Base-by-base conservation (phyloP, 805 yeast species). In the Ogataea paraovalis region DNA sequence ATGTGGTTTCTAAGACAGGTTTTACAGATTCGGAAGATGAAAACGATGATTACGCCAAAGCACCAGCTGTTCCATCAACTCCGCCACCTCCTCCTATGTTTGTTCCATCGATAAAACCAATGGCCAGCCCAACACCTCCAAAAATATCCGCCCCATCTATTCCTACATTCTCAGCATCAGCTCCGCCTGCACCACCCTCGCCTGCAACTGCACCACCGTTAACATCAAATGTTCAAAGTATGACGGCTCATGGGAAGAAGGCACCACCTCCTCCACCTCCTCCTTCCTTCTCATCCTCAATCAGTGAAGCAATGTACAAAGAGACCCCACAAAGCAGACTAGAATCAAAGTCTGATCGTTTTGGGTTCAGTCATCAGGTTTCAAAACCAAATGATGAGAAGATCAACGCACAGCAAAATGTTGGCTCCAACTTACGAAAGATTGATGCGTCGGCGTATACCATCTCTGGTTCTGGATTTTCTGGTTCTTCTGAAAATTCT, bases 361-460 rank as follows among this genome's bases (percentile, higher is more conserved):
- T 55, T 44, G 57, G 56, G 2, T 43, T 51, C 16, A 47, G 46
- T 28, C 48, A 39, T 20, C 48, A 49, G 6, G 51, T 56, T 10
- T 58, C 61, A 38, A 63, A 57, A n/a, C 59, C 70, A 3, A 63
- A 67, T 44, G 59, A 65, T 55, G 53, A 54, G 42, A 42, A 47
- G 38, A 59, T 74, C 48, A 67, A 74, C 14, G 67, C 61, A 42
- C 75, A 74, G 50, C 79, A 76, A 55, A 54, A 62, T 18, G 73
- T 72, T 2, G 83, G 83, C 1, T 66, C 75, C 41, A 71, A 75
- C 46, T 66, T 82, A 50, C 70, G 89, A 38, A 79, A 79, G 48
- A 78, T 83, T 20, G 83, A 83, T 45, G 80, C 83, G 0, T 80
- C 84, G 57, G 74, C 83, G 1, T 83, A 83, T 60, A 83, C 89